Evolutionary conservation across 768 basidiomycete genomes (phyloP), one percentile per base, ranked within the genome.

Genomic region (Leccinum variicolor): DNA sequence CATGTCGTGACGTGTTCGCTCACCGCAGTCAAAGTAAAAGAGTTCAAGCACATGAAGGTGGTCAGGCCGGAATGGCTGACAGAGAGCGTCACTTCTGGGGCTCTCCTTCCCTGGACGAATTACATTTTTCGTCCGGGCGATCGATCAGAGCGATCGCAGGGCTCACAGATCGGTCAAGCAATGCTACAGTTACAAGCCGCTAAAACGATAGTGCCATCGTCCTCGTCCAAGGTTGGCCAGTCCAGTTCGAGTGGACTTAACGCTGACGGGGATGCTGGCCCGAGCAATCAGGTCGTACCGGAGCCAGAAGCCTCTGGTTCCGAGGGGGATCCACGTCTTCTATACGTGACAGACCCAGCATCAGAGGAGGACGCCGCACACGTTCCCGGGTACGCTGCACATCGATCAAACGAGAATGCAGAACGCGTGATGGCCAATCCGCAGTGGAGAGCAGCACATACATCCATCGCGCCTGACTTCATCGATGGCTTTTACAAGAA

Each of bases 1-100:
- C 94, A 97, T 69, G 87, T 99, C 64, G 78, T 99, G 51, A 96
- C 97, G 4, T 89, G 88, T 62, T 89, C 91, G 31, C 81, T 99
- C 46, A 98, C 96, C 0, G 88, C 92, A 0, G 85, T 86, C 43
- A 99, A 98, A 74, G 81, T 93, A 46, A 83, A 83, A 21, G 94
- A 96, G 65, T 98, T 94, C 72, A 82, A 87, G 70, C 72, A 87
- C 43, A 90, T 96, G 88, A 97, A 94, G 69, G 89, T 98, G 15
- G 94, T 89, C 39, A 79, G 78, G 48, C 93, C 94, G 0, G 86
- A 87, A 56, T 99, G 97, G 97, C 79, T 99, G 11, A 77, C 87
- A 11, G 83, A 94, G 31, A 95, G 92, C 62, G 83, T 81, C n/a
- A 75, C 84, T 54, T 80, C 79, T 3, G 85, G 85, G 0, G 66